phyloP scores from a whole-genome alignment of 495 filamentous ascomycete genomes.

The Penicillium goetzii region DNA sequence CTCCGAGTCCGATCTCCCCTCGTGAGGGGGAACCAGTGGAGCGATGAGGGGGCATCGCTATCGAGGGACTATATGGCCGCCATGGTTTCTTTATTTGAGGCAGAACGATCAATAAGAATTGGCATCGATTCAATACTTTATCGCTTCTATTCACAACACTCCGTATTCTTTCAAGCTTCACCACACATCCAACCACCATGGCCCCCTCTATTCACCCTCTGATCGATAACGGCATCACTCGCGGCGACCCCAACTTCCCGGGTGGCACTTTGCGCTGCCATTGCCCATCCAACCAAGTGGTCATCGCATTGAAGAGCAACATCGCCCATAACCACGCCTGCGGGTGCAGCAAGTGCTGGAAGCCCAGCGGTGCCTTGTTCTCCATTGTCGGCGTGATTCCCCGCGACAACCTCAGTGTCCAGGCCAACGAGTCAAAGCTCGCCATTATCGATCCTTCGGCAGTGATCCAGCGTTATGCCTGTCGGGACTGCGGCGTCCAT shows the following conservation, averaged over 20 bases:
- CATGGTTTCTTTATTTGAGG: background rate
- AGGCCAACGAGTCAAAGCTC: slow-evolving; percentile 56
- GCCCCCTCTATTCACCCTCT: slow-evolving; percentile 58
- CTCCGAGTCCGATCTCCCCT: slow-evolving; percentile 4
- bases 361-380: slow-evolving; percentile 60
- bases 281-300: slow-evolving; percentile 53
- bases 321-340: slow-evolving; percentile 68
- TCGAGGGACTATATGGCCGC: background rate
- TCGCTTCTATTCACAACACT: background rate
- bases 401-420: slow-evolving; percentile 47
- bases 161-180: background rate
- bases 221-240: slow-evolving; percentile 57
- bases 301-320: slow-evolving; percentile 54
- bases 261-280: slow-evolving; percentile 60
- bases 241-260: slow-evolving; percentile 49
- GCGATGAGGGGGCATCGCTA: background rate
- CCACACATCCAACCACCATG: slow-evolving; percentile 24
- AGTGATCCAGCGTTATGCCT: slow-evolving; percentile 60
- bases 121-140: background rate
- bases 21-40: background rate
- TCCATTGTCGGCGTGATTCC: slow-evolving; percentile 61
- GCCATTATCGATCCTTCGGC: slow-evolving; percentile 54
- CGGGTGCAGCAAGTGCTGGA: slow-evolving; percentile 70
- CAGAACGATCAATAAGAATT: background rate
- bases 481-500: slow-evolving; percentile 58